phyloP scores from a whole-genome alignment of 2,329 filamentous ascomycete genomes.

The Penicillium sp. region DNA sequence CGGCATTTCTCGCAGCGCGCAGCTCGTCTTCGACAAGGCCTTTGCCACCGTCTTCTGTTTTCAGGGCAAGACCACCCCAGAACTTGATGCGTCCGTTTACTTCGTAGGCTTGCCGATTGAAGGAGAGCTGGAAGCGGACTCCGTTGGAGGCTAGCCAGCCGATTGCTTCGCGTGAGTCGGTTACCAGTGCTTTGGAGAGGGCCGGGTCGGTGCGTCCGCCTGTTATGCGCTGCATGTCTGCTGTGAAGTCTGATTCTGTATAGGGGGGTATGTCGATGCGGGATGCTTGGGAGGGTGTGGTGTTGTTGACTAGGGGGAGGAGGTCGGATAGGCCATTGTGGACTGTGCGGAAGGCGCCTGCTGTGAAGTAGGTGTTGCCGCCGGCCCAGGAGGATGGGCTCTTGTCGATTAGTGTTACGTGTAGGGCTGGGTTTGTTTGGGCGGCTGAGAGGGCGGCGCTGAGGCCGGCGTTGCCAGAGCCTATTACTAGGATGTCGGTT shows the following conservation, averaged over 20 bases:
- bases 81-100: slow-evolving; percentile 60
- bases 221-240: slow-evolving; percentile 57
- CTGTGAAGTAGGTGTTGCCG: slow-evolving; percentile 64
- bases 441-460: slow-evolving; percentile 56
- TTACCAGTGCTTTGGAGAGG: slow-evolving; percentile 50
- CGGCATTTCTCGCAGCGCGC: slow-evolving; percentile 42
- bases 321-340: slow-evolving; percentile 56
- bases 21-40: slow-evolving; percentile 53
- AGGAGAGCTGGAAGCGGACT: slow-evolving; percentile 57
- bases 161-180: slow-evolving; percentile 50
- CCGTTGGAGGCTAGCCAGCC: slow-evolving; percentile 57
- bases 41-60: slow-evolving; percentile 58
- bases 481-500: slow-evolving; percentile 51
- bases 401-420: slow-evolving; percentile 58
- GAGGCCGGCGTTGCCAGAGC: slow-evolving; percentile 63
- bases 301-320: slow-evolving; percentile 60
- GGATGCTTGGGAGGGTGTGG: slow-evolving; percentile 43
- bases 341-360: slow-evolving; percentile 58
- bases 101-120: slow-evolving; percentile 63
- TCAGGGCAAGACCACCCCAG: slow-evolving; percentile 63
- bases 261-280: slow-evolving; percentile 60
- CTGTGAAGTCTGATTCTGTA: slow-evolving; percentile 51
- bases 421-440: slow-evolving; percentile 35
- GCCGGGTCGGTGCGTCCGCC: slow-evolving; percentile 50
- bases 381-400: slow-evolving; percentile 57